These are phyloP conservation scores for Annulohypoxylon moriforme DNA, from an alignment of 495 filamentous ascomycete genomes.

Conservation along the genomic window DNA sequence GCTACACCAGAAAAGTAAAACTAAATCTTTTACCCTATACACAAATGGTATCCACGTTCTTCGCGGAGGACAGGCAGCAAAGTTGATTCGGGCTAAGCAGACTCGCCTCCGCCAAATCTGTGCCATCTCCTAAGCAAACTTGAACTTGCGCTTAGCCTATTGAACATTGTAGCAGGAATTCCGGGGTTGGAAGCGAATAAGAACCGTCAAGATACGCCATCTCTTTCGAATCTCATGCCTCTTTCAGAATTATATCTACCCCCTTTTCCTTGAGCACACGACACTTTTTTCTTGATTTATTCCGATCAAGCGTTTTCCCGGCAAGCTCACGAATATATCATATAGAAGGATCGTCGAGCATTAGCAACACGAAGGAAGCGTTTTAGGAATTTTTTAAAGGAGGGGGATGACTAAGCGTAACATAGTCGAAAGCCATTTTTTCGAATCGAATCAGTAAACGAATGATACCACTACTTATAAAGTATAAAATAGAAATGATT, in stretches of 20 bases:
- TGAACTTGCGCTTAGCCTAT: constrained; percentile 4
- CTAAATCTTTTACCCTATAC: neutral
- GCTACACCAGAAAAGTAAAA: constrained; percentile 7
- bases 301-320: constrained; percentile 4
- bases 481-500: constrained; percentile 32
- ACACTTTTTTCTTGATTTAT: constrained; percentile 24
- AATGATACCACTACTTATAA: constrained; percentile 36
- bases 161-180: constrained; percentile 7
- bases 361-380: constrained; percentile 34
- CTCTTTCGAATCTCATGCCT: constrained; percentile 29
- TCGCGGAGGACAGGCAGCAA: neutral
- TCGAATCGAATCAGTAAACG: constrained; percentile 40
- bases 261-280: constrained; percentile 40
- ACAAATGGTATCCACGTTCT: neutral
- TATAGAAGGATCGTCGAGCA: constrained; percentile 37
- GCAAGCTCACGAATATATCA: constrained; percentile 27
- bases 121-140: neutral
- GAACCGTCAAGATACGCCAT: constrained; percentile 24
- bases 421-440: constrained; percentile 13
- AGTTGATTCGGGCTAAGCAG: constrained; percentile 10
- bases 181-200: constrained; percentile 22
- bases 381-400: constrained; percentile 6
- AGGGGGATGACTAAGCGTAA: constrained; percentile 19
- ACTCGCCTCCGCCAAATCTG: neutral
- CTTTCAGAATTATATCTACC: constrained; percentile 23